Conservation (phyloP, 306 rosid genomes). For the Citrullus colocynthis region DNA sequence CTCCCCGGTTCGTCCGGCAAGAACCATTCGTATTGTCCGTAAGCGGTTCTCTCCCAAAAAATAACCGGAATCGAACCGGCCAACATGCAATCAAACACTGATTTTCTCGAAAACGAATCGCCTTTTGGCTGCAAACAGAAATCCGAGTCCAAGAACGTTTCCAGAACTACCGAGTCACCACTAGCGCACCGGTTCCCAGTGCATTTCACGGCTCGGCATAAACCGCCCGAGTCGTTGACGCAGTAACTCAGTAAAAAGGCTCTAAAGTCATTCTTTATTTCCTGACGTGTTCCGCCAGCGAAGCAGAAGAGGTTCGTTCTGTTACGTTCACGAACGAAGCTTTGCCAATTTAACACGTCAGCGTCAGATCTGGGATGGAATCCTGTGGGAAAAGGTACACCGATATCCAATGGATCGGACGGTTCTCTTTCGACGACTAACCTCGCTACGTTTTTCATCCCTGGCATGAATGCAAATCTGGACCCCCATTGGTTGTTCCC, state of each 20-base stretch:
- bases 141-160: conserved; percentile 1
- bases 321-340: not conserved
- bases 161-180: not conserved
- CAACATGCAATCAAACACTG: conserved; percentile 2
- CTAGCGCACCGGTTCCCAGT: not conserved
- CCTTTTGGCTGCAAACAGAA: conserved; percentile 5
- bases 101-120: conserved; percentile 4
- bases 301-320: not conserved
- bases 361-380: not conserved
- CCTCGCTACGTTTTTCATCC: not conserved
- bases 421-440: conserved; percentile 9
- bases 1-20: conserved; percentile 10
- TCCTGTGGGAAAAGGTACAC: conserved; percentile 5
- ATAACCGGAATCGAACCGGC: conserved; percentile 4
- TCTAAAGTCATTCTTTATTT: not conserved
- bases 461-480: not conserved
- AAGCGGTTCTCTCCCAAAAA: conserved; percentile 5
- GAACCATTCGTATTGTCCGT: conserved; percentile 1
- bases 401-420: not conserved
- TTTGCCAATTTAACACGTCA: not conserved
- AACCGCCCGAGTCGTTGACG: not conserved
- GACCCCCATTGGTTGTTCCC: not conserved
- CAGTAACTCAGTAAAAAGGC: not conserved
- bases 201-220: conserved; percentile 2
- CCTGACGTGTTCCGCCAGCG: not conserved